These are phyloP conservation scores for Emergomyces africanus DNA, from an alignment of 2,329 filamentous ascomycete genomes.

Conservation along the genomic window DNA sequence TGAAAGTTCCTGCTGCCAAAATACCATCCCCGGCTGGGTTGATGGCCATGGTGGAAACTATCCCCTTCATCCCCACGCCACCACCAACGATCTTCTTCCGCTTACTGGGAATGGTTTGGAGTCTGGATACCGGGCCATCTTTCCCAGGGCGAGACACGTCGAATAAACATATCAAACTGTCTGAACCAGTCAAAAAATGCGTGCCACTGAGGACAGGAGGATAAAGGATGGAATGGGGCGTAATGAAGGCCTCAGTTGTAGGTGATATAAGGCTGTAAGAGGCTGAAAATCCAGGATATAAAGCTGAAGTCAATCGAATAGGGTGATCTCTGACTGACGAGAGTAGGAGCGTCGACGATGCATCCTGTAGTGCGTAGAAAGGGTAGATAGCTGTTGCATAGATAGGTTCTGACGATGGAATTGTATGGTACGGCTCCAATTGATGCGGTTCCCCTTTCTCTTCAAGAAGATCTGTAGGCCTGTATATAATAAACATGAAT, in stretches of 20 bases:
- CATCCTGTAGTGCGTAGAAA: constrained; percentile 39
- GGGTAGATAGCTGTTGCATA: constrained; percentile 45
- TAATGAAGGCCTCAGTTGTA: constrained; percentile 44
- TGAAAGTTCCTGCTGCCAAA: constrained; percentile 46
- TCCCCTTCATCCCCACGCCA: constrained; percentile 42
- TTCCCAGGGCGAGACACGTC: constrained; percentile 37
- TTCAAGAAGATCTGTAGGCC: constrained; percentile 38
- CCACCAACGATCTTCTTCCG: constrained; percentile 35
- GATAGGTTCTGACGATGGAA: constrained; percentile 37
- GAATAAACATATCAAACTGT: constrained; percentile 42
- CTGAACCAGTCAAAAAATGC: constrained; percentile 45
- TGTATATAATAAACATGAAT: constrained; percentile 10
- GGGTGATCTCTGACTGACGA: constrained; percentile 42
- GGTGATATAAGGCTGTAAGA: constrained; percentile 43
- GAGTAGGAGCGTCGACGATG: constrained; percentile 38
- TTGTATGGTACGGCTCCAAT: constrained; percentile 35
- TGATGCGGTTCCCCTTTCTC: constrained; percentile 19
- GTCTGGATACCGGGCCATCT: constrained; percentile 33
- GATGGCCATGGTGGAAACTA: constrained; percentile 40
- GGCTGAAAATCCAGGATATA: constrained; percentile 36
- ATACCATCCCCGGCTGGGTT: constrained; percentile 32
- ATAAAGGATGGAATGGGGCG: constrained; percentile 45
- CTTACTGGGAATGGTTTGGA: constrained; percentile 38
- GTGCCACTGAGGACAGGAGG: constrained; percentile 30
- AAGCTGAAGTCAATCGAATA: constrained; percentile 43